Conservation (phyloP, 495 filamentous ascomycete species). For the Gamarada debralockiae region DNA sequence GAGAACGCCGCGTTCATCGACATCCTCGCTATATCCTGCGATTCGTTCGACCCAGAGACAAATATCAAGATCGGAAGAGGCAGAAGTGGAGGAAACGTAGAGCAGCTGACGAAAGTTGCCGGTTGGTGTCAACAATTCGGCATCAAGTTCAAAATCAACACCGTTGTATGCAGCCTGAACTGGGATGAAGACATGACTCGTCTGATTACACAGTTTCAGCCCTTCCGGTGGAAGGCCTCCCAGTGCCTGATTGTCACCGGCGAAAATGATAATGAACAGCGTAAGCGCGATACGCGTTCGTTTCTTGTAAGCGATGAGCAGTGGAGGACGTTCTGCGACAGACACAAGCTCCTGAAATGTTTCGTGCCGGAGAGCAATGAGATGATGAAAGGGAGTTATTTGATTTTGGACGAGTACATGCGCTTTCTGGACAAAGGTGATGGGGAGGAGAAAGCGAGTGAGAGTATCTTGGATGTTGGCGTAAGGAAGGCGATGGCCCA, state of each 20-base stretch:
- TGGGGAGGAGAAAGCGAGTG: no score
- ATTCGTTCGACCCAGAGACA: slow-evolving; percentile 51
- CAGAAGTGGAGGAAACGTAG: slow-evolving; percentile 37
- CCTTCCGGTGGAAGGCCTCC: slow-evolving; percentile 58
- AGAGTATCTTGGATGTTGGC: no score
- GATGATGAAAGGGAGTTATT: slow-evolving; percentile 48
- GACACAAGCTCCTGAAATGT: slow-evolving; percentile 36
- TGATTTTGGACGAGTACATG: slow-evolving; percentile 53
- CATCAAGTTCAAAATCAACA: slow-evolving; percentile 58
- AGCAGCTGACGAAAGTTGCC: slow-evolving; percentile 37
- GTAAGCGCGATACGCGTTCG: slow-evolving; percentile 38
- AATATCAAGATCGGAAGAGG: slow-evolving; percentile 51
- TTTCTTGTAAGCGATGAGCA: slow-evolving; percentile 48
- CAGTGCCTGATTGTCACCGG: slow-evolving; percentile 52
- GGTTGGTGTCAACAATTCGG: slow-evolving; percentile 41
- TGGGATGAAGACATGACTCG: slow-evolving; percentile 51
- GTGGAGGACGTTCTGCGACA: slow-evolving; percentile 43
- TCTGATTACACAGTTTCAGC: slow-evolving; percentile 35
- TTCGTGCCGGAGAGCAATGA: slow-evolving; percentile 49
- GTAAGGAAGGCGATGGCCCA: no score
- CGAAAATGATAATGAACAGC: slow-evolving; percentile 45
- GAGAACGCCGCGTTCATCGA: slow-evolving; percentile 43
- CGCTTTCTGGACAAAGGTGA: slow-evolving; percentile 48
- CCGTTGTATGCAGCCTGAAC: slow-evolving; percentile 49
- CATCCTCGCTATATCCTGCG: slow-evolving; percentile 52